Evolutionary conservation across 176 grass and related monocot genomes (phyloP), one percentile per base, ranked within the genome.

Genomic region (Triticum aestivum): DNA sequence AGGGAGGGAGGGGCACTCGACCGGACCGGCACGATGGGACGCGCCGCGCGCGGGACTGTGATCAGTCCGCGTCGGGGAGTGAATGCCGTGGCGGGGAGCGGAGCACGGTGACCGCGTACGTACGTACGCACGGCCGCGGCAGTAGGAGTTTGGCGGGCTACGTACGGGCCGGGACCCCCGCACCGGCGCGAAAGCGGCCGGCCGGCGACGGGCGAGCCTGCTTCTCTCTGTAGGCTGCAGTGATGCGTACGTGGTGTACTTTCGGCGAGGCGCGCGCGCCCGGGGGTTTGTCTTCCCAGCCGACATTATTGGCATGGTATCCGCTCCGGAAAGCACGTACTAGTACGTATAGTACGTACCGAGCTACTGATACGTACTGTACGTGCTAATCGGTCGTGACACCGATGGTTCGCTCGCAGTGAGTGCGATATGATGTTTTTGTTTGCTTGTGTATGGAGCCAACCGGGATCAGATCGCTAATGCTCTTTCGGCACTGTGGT

Each of bases 161-260:
- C 14, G 30, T 33, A 34, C 32, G 15, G 65, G 65, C 8, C 66
- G 32, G 66, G 49, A 52, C 49, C 32, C 32, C 13, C 26, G 71
- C 12, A 59, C 59, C 68, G 61, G 69, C 24, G 63, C 23, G 80
- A 88, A 66, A 73, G 87, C 81, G 21, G 39, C 65, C 51, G 37
- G 26, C 70, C 78, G 78, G 47, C 78, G 87, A 79, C 58, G 78
- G 29, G 2, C 45, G 67, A 68, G 65, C 14, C 15, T 15, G n/a
- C 20, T 61, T 21, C 9, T 41, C 39, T 32, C 52, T 20, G 32
- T 68, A 58, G 37, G 39, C 12, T 74, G 71, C 41, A 20, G 59
- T 29, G 54, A 21, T 59, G 54, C 18, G 54, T 21, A 21, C 54
- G 54, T 18, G 52, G 52, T 20, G 54, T 59, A 21, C 54, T 59